phyloP scores from a whole-genome alignment of 345 rosid species.

The Pugionium cornutum region DNA sequence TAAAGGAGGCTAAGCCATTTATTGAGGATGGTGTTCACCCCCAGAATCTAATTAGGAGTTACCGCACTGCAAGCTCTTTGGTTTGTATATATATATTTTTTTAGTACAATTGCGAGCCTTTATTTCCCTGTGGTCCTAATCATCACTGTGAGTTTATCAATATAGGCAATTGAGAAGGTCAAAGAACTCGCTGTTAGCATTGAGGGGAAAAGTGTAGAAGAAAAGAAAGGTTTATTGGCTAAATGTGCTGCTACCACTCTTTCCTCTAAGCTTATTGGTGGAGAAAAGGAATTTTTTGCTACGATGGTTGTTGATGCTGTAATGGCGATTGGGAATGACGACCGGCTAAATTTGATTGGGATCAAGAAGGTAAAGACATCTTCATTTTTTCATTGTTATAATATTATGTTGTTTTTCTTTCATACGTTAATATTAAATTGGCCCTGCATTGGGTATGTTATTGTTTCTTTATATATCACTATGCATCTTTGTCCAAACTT shows the following conservation, averaged over 20 bases:
- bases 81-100: constrained; percentile 41
- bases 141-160: not conserved
- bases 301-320: constrained; percentile 96
- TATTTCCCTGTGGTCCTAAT: not conserved
- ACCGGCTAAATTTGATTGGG: constrained; percentile 88
- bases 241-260: constrained; percentile 97
- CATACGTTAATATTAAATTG: not conserved
- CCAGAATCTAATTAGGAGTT: constrained; percentile 88
- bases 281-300: constrained; percentile 95
- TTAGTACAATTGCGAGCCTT: not conserved
- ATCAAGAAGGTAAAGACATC: constrained; percentile 68
- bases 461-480: not conserved
- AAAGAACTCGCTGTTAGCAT: constrained; percentile 83
- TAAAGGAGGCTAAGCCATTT: constrained; percentile 97
- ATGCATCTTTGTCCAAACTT: not conserved
- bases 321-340: constrained; percentile 75
- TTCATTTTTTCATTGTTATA: not conserved
- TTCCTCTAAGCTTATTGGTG: constrained; percentile 95
- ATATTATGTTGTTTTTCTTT: not conserved
- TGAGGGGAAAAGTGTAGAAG: constrained; percentile 87
- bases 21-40: constrained; percentile 97
- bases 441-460: not conserved
- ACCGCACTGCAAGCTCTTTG: constrained; percentile 74
- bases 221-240: constrained; percentile 79
- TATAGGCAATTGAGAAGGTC: constrained; percentile 81